phyloP scores from a whole-genome alignment of 257 asterid genomes.

The Haberlea rhodopensis region DNA sequence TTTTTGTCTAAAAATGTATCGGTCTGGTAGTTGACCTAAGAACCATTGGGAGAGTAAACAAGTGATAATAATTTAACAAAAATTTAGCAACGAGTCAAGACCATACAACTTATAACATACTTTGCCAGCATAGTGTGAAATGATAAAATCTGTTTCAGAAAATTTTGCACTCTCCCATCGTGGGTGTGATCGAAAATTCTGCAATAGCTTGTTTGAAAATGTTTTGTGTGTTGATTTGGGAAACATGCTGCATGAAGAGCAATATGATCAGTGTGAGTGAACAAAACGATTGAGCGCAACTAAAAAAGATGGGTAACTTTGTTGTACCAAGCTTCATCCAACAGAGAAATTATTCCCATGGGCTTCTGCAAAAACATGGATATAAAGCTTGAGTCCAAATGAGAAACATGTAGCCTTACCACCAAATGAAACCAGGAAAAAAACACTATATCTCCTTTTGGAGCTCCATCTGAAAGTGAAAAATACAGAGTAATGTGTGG shows the following conservation, averaged over 20 bases:
- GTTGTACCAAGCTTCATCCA: conserved; percentile 97
- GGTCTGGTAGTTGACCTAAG: conserved; percentile 89
- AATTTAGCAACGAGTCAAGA: conserved; percentile 18
- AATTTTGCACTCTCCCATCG: conserved; percentile 84
- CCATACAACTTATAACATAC: conserved; percentile 38
- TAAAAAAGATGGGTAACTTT: conserved; percentile 28
- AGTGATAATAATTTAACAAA: conserved; percentile 11
- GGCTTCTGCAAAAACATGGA: conserved; percentile 76
- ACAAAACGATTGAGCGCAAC: conserved; percentile 18
- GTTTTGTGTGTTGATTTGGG: conserved; percentile 96
- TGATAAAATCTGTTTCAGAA: conserved; percentile 88
- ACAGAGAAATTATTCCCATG: conserved; percentile 84
- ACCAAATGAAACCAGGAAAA: neutral
- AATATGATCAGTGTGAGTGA: conserved; percentile 30
- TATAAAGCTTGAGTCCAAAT: conserved; percentile 27
- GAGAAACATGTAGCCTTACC: conserved; percentile 16
- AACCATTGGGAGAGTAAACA: conserved; percentile 27
- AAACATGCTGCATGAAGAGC: conserved; percentile 74
- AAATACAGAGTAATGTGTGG: neutral
- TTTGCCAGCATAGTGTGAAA: conserved; percentile 99
- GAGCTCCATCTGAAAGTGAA: conserved; percentile 4
- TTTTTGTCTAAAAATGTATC: conserved; percentile 85
- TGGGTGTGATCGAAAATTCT: conserved; percentile 68
- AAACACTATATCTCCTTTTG: neutral
- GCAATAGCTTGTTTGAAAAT: conserved; percentile 88